These are phyloP conservation scores for Ambispora gerdemannii DNA, from an alignment of 192 early-diverging fungal genomes.

Conservation along the genomic window DNA sequence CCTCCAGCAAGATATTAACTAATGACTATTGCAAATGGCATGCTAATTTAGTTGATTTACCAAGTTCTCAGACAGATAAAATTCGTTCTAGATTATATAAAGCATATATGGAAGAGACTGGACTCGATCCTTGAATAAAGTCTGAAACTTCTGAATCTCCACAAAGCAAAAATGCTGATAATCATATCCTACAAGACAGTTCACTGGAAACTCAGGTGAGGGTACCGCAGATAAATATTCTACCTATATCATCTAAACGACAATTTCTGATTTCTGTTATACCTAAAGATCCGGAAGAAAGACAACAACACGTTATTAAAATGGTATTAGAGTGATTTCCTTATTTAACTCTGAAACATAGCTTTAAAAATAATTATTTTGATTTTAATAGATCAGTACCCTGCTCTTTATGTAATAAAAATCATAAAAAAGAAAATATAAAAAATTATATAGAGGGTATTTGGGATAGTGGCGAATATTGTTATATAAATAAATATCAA, in stretches of 20 bases:
- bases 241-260: slow-evolving; percentile 13
- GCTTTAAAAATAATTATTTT: too few species aligned
- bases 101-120: slow-evolving; percentile 20
- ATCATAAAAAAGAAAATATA: too few species aligned
- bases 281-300: too few species aligned
- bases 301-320: too few species aligned
- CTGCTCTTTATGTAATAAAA: too few species aligned
- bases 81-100: neutral
- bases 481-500: too few species aligned
- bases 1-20: slow-evolving; percentile 17
- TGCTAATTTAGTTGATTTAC: slow-evolving; percentile 5
- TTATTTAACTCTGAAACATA: too few species aligned
- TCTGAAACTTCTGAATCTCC: slow-evolving; percentile 16
- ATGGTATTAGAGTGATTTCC: too few species aligned
- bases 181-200: slow-evolving; percentile 23
- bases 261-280: slow-evolving; percentile 19
- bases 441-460: too few species aligned
- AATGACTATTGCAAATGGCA: slow-evolving; percentile 17
- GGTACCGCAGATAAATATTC: slow-evolving; percentile 16
- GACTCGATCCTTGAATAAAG: too few species aligned
- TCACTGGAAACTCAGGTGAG: slow-evolving; percentile 19
- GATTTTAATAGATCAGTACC: too few species aligned
- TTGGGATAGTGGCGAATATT: too few species aligned
- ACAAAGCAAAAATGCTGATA: slow-evolving; percentile 13
- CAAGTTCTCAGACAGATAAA: slow-evolving; percentile 17